phyloP scores from a whole-genome alignment of 208 protist genomes.

The Leishmania lainsoni region DNA sequence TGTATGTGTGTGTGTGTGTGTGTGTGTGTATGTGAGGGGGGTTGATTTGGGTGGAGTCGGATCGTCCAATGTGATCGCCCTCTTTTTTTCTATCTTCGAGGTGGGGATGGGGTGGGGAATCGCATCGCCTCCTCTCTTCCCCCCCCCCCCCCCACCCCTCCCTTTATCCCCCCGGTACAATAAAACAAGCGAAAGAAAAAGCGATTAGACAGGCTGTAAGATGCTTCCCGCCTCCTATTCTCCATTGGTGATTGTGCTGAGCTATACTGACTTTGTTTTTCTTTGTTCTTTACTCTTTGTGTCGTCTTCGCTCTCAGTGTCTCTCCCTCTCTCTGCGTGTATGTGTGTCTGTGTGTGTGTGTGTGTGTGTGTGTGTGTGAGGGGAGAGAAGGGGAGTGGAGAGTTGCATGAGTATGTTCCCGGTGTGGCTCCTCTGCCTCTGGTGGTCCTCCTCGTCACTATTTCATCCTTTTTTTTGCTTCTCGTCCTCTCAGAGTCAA shows the following conservation, averaged over 20 bases:
- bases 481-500: not conserved
- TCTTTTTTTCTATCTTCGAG: not conserved
- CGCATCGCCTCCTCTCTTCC: not conserved
- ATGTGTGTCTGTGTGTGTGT: not conserved
- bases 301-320: not conserved
- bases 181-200: not conserved
- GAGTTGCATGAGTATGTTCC: not conserved
- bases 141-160: not conserved
- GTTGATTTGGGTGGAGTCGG: not conserved
- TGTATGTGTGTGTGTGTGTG: too few species aligned
- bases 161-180: not conserved
- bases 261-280: too few species aligned
- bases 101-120: not conserved
- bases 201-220: not conserved
- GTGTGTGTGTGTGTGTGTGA: slow-evolving; percentile 2
- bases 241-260: too few species aligned
- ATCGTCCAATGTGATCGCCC: not conserved
- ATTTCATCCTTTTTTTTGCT: not conserved
- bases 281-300: not conserved
- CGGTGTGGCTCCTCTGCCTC: not conserved
- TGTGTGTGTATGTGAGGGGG: not conserved
- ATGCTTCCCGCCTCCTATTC: not conserved
- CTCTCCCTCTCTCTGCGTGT: not conserved
- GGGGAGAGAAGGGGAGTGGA: not conserved
- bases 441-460: not conserved